Percentiles rank a stretch among this genome's conserved stretches.
Conservation (phyloP, 768 basidiomycete genomes). For the Albatrellus ellisii region DNA sequence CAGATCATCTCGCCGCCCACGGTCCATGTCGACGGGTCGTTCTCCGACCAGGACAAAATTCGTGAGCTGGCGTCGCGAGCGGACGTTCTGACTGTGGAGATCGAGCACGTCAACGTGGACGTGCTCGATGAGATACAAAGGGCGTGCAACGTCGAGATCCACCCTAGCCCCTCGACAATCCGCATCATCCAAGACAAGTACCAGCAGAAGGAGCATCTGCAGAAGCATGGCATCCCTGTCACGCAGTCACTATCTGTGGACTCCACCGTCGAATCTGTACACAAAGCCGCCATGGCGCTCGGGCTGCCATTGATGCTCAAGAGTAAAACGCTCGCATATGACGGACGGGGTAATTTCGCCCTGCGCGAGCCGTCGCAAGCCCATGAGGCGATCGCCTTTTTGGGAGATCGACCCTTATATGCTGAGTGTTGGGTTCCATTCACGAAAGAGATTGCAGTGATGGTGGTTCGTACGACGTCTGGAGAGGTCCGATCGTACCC, state of each 20-base stretch:
- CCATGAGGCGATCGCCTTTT: constrained; percentile 38
- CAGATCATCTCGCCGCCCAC: constrained; percentile 48
- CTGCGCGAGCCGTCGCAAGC: constrained; percentile 41
- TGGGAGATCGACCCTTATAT: constrained; percentile 66
- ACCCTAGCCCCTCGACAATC: constrained; percentile 76
- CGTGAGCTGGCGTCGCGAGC: constrained; percentile 65
- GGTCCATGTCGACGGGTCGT: constrained; percentile 79
- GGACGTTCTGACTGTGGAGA: constrained; percentile 88
- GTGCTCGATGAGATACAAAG: constrained; percentile 52
- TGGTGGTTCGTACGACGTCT: constrained; percentile 75
- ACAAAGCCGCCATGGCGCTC: constrained; percentile 37
- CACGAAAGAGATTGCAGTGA: constrained; percentile 83
- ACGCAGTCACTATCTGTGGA: constrained; percentile 51
- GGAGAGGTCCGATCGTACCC: constrained; percentile 81
- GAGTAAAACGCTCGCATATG: constrained; percentile 89
- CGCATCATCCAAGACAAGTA: constrained; percentile 72
- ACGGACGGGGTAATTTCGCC: constrained; percentile 88
- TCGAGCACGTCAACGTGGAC: constrained; percentile 84
- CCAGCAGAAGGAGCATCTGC: constrained; percentile 49
- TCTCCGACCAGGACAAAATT: constrained; percentile 70
- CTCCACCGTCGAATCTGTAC: constrained; percentile 35
- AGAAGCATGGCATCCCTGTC: constrained; percentile 34
- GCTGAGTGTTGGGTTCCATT: constrained; percentile 94
- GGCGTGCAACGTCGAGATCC: constrained; percentile 25
- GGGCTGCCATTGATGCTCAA: constrained; percentile 94